Evolutionary conservation across 2,329 filamentous ascomycete genomes (phyloP), one percentile per base, ranked within the genome.

Genomic region (Ilyonectria destructans): DNA sequence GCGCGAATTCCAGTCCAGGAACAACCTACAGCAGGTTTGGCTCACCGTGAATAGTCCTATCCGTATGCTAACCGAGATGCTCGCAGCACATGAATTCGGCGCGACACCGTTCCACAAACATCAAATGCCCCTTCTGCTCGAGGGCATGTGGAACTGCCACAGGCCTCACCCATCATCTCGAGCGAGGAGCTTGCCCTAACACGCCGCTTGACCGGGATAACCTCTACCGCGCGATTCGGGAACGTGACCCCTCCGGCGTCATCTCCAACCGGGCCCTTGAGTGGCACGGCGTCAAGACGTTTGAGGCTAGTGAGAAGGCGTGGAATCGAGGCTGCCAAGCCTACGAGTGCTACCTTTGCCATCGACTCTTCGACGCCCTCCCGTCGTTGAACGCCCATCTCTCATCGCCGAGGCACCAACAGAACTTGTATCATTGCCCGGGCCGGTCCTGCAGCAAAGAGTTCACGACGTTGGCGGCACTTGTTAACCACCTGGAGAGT

Each of bases 81-180:
- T n/a, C 10, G 9, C 10, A 91, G 88, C 89, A 92, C 69, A 79
- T 88, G 2, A 86, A 85, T 29, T 90, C 88, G 0, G 79, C 79
- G 6, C 73, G 77, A 52, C 89, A 92, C 55, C 65, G 37, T 2
- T 29, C 46, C 2, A 35, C 2, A 9, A 52, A 29, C 1, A 26
- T 72, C 80, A 80, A 48, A 0, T 92, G 90, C 58, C 89, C 86
- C 0, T 91, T 89, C 73, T 92, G 90, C 78, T 74, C 80, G 40
- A 66, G 54, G 2, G 31, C 9, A 3, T 88, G 82, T 68, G 79
- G 83, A 10, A 85, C 85, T 0, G 87, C 88, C 2, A 87, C 85
- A 1, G 89, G 88, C 4, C 70, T 91, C 5, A 74, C 80, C 0
- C 82, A 89, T 74, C 88, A 92, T 69, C 77, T 92, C 1, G 90